Evolutionary conservation across 306 rosid genomes (phyloP).

Genomic region (Herpetospermum pedunculosum): DNA sequence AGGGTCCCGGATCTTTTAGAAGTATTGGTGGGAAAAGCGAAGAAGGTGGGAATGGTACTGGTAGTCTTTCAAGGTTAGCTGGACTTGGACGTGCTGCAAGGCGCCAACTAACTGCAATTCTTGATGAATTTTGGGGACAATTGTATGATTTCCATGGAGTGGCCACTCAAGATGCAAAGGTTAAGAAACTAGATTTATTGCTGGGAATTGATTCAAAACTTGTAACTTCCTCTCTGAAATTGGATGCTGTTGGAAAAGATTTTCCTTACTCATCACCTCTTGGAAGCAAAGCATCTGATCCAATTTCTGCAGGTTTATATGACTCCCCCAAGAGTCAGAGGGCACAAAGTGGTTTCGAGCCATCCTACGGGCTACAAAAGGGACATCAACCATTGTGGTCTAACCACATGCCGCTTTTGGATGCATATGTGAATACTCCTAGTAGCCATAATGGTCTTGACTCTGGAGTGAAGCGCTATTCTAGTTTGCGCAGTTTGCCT

Average conservation of each 20-base stretch:
- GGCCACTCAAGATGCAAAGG: conserved; percentile 48
- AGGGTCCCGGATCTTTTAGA: conserved; percentile 85
- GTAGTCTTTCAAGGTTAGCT: conserved; percentile 86
- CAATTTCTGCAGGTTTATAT: conserved; percentile 30
- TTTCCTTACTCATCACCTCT: conserved; percentile 18
- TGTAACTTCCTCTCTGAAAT: conserved; percentile 29
- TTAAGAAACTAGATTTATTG: conserved; percentile 52
- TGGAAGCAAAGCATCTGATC: conserved; percentile 46
- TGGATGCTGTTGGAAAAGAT: conserved; percentile 42
- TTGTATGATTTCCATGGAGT: conserved; percentile 73
- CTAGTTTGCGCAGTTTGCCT: conserved; percentile 56
- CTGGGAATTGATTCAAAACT: conserved; percentile 43
- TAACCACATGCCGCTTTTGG: conserved; percentile 34
- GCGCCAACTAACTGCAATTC: conserved; percentile 67
- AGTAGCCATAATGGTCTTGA: conserved; percentile 25
- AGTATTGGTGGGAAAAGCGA: conserved; percentile 84
- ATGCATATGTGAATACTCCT: conserved; percentile 41
- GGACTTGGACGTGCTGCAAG: conserved; percentile 97
- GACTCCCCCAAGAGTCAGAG: conserved; percentile 47
- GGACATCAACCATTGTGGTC: conserved; percentile 43
- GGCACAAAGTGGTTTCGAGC: conserved; percentile 44
- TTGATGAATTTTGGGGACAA: conserved; percentile 87
- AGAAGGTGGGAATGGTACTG: conserved; percentile 72
- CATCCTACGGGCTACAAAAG: conserved; percentile 42
- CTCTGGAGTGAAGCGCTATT: conserved; percentile 51